Evolutionary conservation across 164 flowering plant species (phyloP).

Genomic region (Platanus orientalis): DNA sequence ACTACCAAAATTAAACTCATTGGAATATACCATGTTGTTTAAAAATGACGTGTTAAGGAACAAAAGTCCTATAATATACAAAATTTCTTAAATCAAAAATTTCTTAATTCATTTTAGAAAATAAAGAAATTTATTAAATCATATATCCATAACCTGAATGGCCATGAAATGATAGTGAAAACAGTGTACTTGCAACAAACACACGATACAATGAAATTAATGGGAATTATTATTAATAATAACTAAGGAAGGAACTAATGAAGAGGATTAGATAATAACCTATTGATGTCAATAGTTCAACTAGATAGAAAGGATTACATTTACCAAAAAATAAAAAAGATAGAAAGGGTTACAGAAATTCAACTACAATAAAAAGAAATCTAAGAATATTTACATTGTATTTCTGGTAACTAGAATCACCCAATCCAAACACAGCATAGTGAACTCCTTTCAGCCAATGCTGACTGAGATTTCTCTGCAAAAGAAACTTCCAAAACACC

Average conservation of each 20-base stretch:
- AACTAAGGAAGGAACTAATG: not conserved
- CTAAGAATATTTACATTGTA: constrained; percentile 60
- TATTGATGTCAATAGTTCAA: not conserved
- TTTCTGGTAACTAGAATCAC: constrained; percentile 93
- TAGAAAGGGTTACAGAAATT: not conserved
- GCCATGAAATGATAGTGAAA: no score
- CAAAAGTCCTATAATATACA: no score
- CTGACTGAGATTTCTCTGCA: constrained; percentile 55
- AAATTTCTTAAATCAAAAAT: no score
- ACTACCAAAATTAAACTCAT: no score
- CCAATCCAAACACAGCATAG: constrained; percentile 94
- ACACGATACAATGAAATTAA: no score
- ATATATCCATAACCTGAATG: no score
- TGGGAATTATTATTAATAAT: no score
- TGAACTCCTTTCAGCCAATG: constrained; percentile 69
- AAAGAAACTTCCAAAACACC: constrained; percentile 85
- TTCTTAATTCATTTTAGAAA: no score
- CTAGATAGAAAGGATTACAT: not conserved
- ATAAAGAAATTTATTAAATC: no score
- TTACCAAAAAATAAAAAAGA: not conserved
- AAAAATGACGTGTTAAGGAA: no score
- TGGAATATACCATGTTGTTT: no score
- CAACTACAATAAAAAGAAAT: constrained; percentile 1
- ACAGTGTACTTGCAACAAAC: no score
- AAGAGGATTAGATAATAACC: not conserved